Base-by-base conservation (phyloP, 1,139 yeast genomes). In the Ogataea hybrid region DNA sequence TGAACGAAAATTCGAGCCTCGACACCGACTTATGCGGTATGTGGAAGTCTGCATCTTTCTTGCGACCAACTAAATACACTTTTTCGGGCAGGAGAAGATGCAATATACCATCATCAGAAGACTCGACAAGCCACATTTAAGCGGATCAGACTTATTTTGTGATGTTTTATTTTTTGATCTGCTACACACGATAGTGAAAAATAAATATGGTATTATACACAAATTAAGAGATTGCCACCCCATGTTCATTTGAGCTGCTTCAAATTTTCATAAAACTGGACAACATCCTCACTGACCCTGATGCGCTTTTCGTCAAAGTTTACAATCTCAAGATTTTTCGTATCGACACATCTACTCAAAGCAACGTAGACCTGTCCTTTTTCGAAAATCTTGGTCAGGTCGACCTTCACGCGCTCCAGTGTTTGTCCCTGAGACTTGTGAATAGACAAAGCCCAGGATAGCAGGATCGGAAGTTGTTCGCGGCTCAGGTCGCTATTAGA, bases 381-480 rank as follows among this genome's bases (percentile, higher is more conserved):
- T 59, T 87, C 96, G 58, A 88, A 88, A 23, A 82, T 77, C 51
- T 73, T 75, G 23, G 73, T 68, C 42, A 88, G 66, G 56, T 88
- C 94, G 5, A 88, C 92, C 49, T 77, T 73, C n/a, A 88, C 81
- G 43, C 94, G 64, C 30, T 78, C 81, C 39, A 88, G 71, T 0
- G 97, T 86, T 65, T 88, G 96, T 2, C 97, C 97, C 63, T 88
- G 97, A 0, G 96, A 82, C 57, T 88, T 88, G 62, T 88, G 97
- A 41, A 88, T 88, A 0, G 96, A 86, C 55, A 88, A 65, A 0
- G 96, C 95, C 95, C 96, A 88, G 10, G 96, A 81, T 28, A 85
- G 68, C 41, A 86, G 68, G 28, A 88, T 67, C 0, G 96, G 97
- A 4, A 86, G 53, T 59, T 88, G 96, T 0, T 49, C 54, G 51